Evolutionary conservation across 176 grass and related monocot species (phyloP).

Genomic region (Musa acuminata): DNA sequence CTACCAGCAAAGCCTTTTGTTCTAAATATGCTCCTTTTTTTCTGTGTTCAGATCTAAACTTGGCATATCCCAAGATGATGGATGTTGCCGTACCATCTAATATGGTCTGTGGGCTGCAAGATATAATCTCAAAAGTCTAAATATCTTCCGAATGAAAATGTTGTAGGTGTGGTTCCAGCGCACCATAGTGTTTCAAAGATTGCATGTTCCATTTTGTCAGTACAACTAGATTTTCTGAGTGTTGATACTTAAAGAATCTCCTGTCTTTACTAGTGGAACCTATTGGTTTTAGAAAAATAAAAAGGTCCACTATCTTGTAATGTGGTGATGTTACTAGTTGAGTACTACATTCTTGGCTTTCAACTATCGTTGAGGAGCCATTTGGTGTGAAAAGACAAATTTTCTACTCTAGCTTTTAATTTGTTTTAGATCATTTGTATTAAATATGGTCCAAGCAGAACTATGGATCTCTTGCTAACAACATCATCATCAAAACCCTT

Average conservation of each 20-base stretch:
- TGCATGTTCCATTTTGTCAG: not conserved
- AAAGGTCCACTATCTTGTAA: not conserved
- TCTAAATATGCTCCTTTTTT: constrained; percentile 2
- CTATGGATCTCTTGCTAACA: not conserved
- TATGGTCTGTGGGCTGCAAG: constrained; percentile 75
- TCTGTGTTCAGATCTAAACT: constrained; percentile 58
- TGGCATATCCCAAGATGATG: constrained; percentile 90
- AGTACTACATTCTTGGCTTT: not conserved
- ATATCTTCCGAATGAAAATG: constrained; percentile 1
- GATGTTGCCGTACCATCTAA: constrained; percentile 76
- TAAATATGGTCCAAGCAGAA: not conserved
- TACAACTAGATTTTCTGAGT: not conserved
- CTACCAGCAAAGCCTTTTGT: not conserved
- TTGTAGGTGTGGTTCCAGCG: not conserved
- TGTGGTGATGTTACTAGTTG: not conserved
- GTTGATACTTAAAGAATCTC: not conserved
- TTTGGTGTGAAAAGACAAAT: not conserved
- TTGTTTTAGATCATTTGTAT: not conserved
- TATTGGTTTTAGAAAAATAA: not conserved
- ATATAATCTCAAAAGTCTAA: constrained; percentile 45
- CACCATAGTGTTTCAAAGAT: not conserved
- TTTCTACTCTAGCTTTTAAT: not conserved
- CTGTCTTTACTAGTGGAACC: not conserved
- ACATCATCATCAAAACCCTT: not conserved
- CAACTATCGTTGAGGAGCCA: not conserved